phyloP scores from a whole-genome alignment of 352 stramenopile genomes.

The Phytophthora brassicae region DNA sequence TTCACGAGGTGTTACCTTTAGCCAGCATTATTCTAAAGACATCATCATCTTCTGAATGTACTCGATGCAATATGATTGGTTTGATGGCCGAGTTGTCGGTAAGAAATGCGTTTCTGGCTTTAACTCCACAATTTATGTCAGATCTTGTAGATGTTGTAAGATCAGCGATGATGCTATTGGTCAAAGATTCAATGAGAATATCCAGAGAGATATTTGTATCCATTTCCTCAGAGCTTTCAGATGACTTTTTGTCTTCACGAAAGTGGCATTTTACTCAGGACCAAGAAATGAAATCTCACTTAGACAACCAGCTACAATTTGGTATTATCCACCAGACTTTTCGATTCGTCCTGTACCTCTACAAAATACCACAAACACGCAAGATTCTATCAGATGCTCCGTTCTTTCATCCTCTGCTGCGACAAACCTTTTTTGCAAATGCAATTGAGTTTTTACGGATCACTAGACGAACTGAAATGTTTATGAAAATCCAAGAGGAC shows the following conservation, averaged over 20 bases:
- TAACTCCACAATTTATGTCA: not conserved
- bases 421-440: constrained; percentile 11
- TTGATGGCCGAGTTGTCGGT: constrained; percentile 19
- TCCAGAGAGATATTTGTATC: not conserved
- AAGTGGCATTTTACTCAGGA: not conserved
- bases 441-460: constrained; percentile 11
- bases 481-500: constrained; percentile 4
- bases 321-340: constrained; percentile 7
- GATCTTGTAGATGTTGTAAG: constrained; percentile 7
- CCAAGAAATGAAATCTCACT: not conserved
- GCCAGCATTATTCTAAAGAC: not conserved
- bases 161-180: not conserved
- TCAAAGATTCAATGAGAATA: not conserved
- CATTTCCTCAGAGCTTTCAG: not conserved
- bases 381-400: not conserved
- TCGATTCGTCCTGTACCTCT: constrained; percentile 7
- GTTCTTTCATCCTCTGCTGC: constrained; percentile 17
- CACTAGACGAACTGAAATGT: not conserved
- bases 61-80: constrained; percentile 6
- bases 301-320: not conserved
- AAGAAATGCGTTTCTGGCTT: not conserved
- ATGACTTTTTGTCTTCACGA: constrained; percentile 10
- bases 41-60: not conserved
- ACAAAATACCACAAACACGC: not conserved
- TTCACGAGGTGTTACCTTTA: constrained; percentile 1